Conservation (phyloP, 2,329 filamentous ascomycete genomes). For the Calonectria pteridis region DNA sequence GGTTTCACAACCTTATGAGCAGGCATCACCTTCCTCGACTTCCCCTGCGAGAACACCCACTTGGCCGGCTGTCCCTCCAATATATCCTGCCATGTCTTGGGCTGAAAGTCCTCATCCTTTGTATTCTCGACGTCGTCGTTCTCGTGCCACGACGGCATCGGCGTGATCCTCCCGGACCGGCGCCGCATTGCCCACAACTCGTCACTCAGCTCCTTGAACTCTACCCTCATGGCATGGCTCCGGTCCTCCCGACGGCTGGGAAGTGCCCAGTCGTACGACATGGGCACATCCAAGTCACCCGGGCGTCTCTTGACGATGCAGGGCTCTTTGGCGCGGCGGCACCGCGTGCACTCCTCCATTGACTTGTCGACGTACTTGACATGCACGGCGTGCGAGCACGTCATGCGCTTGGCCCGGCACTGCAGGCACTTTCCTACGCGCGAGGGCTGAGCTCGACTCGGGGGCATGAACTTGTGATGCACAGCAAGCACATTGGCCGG, state of each 20-base stretch:
- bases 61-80: conserved; percentile 22
- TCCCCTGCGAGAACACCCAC: conserved; percentile 1
- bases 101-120: conserved; percentile 13
- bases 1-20: not conserved
- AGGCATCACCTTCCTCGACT: not conserved
- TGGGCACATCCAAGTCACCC: conserved; percentile 60
- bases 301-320: conserved; percentile 63
- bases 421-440: conserved; percentile 36
- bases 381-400: conserved; percentile 38
- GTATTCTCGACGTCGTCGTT: conserved; percentile 18
- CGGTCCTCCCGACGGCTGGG: not conserved
- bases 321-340: conserved; percentile 39
- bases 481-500: conserved; percentile 36
- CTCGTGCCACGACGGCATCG: conserved; percentile 34
- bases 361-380: conserved; percentile 52
- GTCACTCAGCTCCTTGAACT: conserved; percentile 17
- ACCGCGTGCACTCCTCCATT: conserved; percentile 50
- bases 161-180: not conserved
- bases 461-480: conserved; percentile 33
- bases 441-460: not conserved
- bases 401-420: conserved; percentile 37
- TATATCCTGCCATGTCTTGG: conserved; percentile 29
- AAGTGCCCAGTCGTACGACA: conserved; percentile 17
- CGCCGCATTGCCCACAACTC: not conserved
- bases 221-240: not conserved